Percentiles rank a stretch among this genome's conserved stretches.
Evolutionary conservation across 1,139 yeast genomes (phyloP).

Genomic region (Hansenula lynferdii): DNA sequence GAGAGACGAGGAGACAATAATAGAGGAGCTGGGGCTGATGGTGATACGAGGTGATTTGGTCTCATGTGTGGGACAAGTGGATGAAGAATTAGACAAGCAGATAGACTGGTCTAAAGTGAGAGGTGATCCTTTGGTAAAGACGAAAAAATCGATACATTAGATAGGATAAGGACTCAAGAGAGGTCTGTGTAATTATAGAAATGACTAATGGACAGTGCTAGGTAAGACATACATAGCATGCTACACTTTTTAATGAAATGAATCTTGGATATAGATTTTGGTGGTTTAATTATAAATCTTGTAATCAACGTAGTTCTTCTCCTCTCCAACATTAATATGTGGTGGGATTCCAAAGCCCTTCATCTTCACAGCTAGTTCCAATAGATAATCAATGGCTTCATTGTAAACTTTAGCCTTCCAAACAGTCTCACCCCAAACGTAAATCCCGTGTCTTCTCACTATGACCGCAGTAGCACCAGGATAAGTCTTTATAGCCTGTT

Average conservation of each 20-base stretch:
- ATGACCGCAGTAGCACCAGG: constrained; percentile 83
- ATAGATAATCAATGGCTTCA: constrained; percentile 86
- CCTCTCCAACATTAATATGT: constrained; percentile 32
- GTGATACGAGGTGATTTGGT: constrained; percentile 80
- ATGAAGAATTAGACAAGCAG: constrained; percentile 41
- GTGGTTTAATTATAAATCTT: constrained; percentile 16
- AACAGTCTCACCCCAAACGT: constrained; percentile 91
- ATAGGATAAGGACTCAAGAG: background rate
- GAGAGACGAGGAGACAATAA: constrained; percentile 40
- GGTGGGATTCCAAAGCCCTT: constrained; percentile 53
- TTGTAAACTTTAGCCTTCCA: constrained; percentile 93
- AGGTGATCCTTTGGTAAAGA: constrained; percentile 17
- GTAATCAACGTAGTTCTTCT: constrained; percentile 21
- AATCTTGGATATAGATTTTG: background rate
- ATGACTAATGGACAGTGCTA: background rate
- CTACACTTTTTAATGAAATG: background rate
- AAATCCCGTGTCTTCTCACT: constrained; percentile 91
- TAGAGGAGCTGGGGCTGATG: constrained; percentile 57
- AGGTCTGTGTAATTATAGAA: background rate
- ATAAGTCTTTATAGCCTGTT: constrained; percentile 56
- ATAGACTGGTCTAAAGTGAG: constrained; percentile 56
- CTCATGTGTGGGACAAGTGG: constrained; percentile 71
- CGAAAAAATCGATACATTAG: constrained; percentile 17
- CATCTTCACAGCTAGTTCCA: constrained; percentile 86
- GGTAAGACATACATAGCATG: background rate